Evolutionary conservation across 305 asterid species (phyloP), one percentile per base, ranked within the genome.

Genomic region (Stenogyne calaminthoides): DNA sequence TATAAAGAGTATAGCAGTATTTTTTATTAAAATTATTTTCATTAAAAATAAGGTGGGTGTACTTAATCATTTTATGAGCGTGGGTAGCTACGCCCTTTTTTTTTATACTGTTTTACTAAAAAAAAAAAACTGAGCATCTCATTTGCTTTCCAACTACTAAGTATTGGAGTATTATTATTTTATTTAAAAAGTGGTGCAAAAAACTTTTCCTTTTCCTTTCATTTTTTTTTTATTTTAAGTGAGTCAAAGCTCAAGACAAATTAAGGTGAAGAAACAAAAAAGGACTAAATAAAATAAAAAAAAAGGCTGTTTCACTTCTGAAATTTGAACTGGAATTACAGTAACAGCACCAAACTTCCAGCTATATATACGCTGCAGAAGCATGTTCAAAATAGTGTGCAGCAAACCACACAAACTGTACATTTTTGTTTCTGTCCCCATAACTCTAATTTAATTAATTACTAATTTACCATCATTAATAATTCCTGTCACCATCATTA

Each of bases 291-390:
- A 46, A 46, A 40, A 40, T n/a, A 40, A 40, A 1, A 49, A 49
- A 12, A 47, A 46, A 46, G 18, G 19, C 54, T 46, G 54, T 4
- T 6, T 0, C 7, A 44, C 6, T 15, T 3, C 56, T 49, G 55
- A 49, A 49, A n/a, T n/a, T 40, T 32, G 76, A 76, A 69, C 70
- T 73, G 87, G 79, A 74, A 58, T 74, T 57, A 81, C 71, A 81
- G 80, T 69, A 40, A 63, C 40, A 76, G 32, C 71, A 46, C 52
- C 47, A 46, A 12, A 46, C 60, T 68, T 37, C 63, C 36, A 72
- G n/a, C 62, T 67, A 76, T 78, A 19, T 54, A 10, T 1, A 54
- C 19, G 55, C 19, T 52, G 27, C 55, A 55, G 15, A 37, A 16
- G 77, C 81, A 72, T 69, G 77, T 65, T 58, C 36, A 69, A 62